Conservation (phyloP, 176 grass and related monocot species). For the Dendrocalamus sinicus region DNA sequence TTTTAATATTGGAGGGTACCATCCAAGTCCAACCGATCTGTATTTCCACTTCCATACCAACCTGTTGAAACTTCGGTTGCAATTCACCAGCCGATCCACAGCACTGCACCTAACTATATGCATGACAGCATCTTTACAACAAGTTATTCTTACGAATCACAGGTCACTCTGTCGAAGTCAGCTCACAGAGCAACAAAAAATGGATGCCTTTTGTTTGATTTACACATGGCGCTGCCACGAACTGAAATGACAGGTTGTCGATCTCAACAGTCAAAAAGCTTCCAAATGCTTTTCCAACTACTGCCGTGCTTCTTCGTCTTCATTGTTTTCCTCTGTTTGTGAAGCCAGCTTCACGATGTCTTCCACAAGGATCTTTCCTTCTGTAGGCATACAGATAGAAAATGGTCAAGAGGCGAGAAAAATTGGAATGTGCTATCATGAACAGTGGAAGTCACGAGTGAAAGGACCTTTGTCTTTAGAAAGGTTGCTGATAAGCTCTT, state of each 20-base stretch:
- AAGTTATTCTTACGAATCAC: conserved; percentile 12
- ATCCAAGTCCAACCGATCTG: conserved; percentile 28
- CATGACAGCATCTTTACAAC: conserved; percentile 24
- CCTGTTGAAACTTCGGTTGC: conserved; percentile 29
- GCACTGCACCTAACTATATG: conserved; percentile 9
- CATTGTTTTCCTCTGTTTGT: conserved; percentile 66
- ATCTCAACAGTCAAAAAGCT: conserved; percentile 21
- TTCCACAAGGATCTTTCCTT: conserved; percentile 92
- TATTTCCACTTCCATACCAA: conserved; percentile 43
- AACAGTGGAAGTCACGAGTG: neutral
- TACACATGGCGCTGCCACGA: conserved; percentile 24
- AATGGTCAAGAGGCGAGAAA: neutral
- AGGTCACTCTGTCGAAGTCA: neutral
- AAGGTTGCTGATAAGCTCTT: conserved; percentile 82
- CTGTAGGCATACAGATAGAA: conserved; percentile 44
- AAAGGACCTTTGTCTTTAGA: conserved; percentile 81
- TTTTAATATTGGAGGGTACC: neutral
- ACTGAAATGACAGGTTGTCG: conserved; percentile 33
- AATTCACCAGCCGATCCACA: conserved; percentile 9
- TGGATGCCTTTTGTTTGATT: neutral
- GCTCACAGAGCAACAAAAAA: conserved; percentile 34
- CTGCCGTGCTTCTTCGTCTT: conserved; percentile 50
- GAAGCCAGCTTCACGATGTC: conserved; percentile 83
- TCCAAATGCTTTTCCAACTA: conserved; percentile 35
- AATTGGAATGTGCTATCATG: neutral